phyloP scores from a whole-genome alignment of 305 asterid genomes.

The Plantago coronopus region DNA sequence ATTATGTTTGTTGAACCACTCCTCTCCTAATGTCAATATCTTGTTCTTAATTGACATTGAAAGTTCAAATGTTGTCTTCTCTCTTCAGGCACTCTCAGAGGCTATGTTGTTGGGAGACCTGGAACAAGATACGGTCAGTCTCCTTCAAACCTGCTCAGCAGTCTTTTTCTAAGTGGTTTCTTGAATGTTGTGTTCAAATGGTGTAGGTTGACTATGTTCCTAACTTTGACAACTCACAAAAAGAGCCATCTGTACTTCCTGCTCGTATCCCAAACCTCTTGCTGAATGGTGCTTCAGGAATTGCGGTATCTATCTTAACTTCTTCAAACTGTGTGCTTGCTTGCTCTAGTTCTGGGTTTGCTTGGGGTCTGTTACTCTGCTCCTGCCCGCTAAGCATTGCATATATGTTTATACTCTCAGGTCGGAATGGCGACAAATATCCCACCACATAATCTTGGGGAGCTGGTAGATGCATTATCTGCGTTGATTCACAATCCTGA shows the following conservation, averaged over 20 bases:
- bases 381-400: slow-evolving; percentile 10
- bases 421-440: slow-evolving; percentile 99
- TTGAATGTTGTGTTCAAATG: slow-evolving; percentile 20
- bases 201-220: slow-evolving; percentile 94
- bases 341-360: not conserved
- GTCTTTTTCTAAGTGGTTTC: slow-evolving; percentile 17
- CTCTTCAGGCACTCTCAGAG: slow-evolving; percentile 83
- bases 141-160: slow-evolving; percentile 16
- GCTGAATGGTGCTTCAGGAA: slow-evolving; percentile 95
- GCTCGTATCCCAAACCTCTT: slow-evolving; percentile 87
- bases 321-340: slow-evolving; percentile 14
- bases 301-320: slow-evolving; percentile 62
- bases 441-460: slow-evolving; percentile 99
- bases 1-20: not conserved
- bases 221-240: slow-evolving; percentile 91
- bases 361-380: slow-evolving; percentile 8
- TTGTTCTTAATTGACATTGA: slow-evolving; percentile 18
- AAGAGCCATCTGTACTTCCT: slow-evolving; percentile 94
- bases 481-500: slow-evolving; percentile 92
- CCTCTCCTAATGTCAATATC: not conserved
- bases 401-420: slow-evolving; percentile 37
- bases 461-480: slow-evolving; percentile 87
- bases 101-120: slow-evolving; percentile 89
- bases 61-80: slow-evolving; percentile 16
- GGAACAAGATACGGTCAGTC: slow-evolving; percentile 79